These are phyloP conservation scores for Mycena leptocephala DNA, from an alignment of 768 basidiomycete species.

Conservation along the genomic window DNA sequence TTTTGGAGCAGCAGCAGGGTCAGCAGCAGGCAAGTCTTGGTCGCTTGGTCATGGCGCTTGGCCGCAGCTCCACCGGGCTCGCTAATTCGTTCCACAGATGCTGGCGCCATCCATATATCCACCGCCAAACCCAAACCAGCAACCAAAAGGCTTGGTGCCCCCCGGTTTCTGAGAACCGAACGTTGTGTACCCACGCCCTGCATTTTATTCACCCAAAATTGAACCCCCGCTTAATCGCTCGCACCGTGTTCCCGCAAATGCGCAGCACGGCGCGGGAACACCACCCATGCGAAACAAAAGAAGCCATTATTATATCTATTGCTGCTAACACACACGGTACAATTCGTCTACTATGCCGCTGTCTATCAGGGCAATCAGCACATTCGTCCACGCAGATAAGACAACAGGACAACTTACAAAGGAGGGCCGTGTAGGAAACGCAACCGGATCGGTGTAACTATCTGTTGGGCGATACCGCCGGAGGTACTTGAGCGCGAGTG, in stretches of 20 bases:
- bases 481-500: constrained; percentile 90
- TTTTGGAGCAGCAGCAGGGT: constrained; percentile 94
- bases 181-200: constrained; percentile 29
- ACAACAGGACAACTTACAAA: constrained; percentile 26
- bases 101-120: constrained; percentile 78
- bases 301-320: constrained; percentile 25
- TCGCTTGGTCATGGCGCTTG: constrained; percentile 15
- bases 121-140: constrained; percentile 55
- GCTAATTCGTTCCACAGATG: constrained; percentile 67
- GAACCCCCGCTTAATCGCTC: background rate
- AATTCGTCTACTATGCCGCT: constrained; percentile 23
- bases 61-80: constrained; percentile 3
- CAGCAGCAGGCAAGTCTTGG: constrained; percentile 82
- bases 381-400: background rate
- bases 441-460: constrained; percentile 54
- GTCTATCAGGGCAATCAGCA: constrained; percentile 18
- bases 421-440: constrained; percentile 32
- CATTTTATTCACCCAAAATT: constrained; percentile 5
- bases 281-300: constrained; percentile 12
- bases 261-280: constrained; percentile 14
- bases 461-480: constrained; percentile 92
- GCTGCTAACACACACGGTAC: constrained; percentile 23
- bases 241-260: constrained; percentile 16
- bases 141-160: constrained; percentile 80
- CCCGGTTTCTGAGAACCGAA: constrained; percentile 65